Evolutionary conservation across 768 basidiomycete genomes (phyloP).

Genomic region (Aureoboletus auriporus): DNA sequence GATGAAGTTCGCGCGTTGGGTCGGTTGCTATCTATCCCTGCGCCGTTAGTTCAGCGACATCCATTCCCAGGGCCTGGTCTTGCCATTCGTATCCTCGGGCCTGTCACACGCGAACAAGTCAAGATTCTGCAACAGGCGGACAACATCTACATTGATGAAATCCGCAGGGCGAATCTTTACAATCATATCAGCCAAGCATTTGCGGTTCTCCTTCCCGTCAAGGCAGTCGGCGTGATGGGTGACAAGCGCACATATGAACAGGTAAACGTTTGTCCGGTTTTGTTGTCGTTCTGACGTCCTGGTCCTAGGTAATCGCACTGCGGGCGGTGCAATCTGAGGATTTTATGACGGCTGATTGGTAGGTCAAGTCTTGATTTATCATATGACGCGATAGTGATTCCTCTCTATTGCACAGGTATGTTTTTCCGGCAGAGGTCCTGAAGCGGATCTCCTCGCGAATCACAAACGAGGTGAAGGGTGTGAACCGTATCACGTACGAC

Average conservation of each 20-base stretch:
- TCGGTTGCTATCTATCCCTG: conserved; percentile 85
- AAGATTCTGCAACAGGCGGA: conserved; percentile 89
- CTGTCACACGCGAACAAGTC: conserved; percentile 92
- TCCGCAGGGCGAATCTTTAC: conserved; percentile 88
- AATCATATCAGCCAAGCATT: conserved; percentile 95
- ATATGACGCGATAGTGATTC: background rate
- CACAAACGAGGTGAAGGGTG: conserved; percentile 95
- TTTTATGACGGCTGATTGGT: conserved; percentile 99
- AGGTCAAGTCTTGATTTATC: conserved; percentile 15
- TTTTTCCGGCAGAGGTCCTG: conserved; percentile 90
- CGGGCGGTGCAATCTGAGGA: conserved; percentile 97
- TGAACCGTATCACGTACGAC: conserved; percentile 94
- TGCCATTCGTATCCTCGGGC: conserved; percentile 95
- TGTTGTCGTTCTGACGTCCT: background rate
- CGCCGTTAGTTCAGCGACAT: conserved; percentile 90
- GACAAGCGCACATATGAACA: conserved; percentile 97
- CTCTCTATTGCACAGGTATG: conserved; percentile 56
- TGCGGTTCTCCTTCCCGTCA: conserved; percentile 92
- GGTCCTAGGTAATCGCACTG: conserved; percentile 78
- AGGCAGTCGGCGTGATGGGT: conserved; percentile 97
- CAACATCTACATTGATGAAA: conserved; percentile 96
- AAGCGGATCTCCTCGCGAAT: conserved; percentile 93
- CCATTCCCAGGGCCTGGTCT: conserved; percentile 99
- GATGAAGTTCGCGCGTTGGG: conserved; percentile 96
- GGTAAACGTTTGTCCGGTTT: conserved; percentile 32